Percentiles rank a stretch among this genome's conserved stretches.
phyloP scores from a whole-genome alignment of 345 rosid species.

The Aquilaria malaccensis region DNA sequence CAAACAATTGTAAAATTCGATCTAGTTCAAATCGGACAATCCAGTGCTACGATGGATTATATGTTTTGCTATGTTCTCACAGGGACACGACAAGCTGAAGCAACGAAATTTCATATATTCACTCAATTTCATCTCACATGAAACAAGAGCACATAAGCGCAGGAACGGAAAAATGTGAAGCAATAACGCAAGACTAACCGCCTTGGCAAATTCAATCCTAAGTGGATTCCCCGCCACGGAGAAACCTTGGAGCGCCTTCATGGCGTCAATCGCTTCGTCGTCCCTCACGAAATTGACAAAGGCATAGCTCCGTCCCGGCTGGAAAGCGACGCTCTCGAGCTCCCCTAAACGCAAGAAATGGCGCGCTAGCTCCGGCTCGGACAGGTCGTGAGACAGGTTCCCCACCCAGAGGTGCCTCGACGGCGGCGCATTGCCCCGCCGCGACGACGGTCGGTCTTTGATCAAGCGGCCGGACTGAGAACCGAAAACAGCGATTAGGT shows the following conservation, averaged over 20 bases:
- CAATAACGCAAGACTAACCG: conserved; percentile 72
- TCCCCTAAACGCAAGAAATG: conserved; percentile 62
- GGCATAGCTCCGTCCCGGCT: conserved; percentile 77
- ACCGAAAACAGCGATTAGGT: no score
- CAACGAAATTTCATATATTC: background rate
- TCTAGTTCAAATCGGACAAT: no score
- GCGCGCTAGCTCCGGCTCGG: conserved; percentile 44
- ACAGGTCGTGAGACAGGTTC: conserved; percentile 59
- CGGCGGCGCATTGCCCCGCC: conserved; percentile 49
- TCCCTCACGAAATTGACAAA: conserved; percentile 58
- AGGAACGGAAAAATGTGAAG: conserved; percentile 10
- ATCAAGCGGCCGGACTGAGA: conserved; percentile 32
- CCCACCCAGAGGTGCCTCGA: conserved; percentile 96
- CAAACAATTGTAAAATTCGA: no score
- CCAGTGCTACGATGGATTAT: no score
- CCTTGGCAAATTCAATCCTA: conserved; percentile 93
- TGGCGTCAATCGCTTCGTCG: conserved; percentile 70
- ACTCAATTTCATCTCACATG: conserved; percentile 6
- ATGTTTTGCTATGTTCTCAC: no score
- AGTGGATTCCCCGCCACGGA: conserved; percentile 75
- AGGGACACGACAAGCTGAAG: no score
- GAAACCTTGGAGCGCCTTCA: conserved; percentile 67
- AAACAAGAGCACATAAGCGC: conserved; percentile 7
- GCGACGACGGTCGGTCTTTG: conserved; percentile 35
- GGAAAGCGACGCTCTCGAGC: conserved; percentile 75